These are phyloP conservation scores for Sedum album DNA, from an alignment of 164 flowering plant species.

Conservation along the genomic window DNA sequence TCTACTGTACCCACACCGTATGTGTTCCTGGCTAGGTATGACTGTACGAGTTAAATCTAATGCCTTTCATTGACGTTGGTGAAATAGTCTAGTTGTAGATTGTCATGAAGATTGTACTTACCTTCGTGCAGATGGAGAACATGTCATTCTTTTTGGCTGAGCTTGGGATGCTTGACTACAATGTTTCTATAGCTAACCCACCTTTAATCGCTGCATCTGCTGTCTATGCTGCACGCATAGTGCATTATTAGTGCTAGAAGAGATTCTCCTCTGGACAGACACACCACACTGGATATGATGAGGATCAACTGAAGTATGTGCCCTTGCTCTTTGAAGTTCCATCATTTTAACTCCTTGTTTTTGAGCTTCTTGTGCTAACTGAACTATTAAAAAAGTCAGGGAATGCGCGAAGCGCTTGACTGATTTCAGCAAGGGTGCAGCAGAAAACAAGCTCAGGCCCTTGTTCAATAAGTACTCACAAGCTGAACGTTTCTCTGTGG, in stretches of 20 bases:
- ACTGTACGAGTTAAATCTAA: neutral
- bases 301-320: conserved; percentile 34
- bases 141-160: conserved; percentile 45
- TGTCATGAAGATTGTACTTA: neutral
- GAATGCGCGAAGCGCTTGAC: conserved; percentile 35
- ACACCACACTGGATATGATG: conserved; percentile 52
- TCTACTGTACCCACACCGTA: conserved; percentile 77
- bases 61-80: no score
- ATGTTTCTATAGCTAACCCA: neutral
- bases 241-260: conserved; percentile 33
- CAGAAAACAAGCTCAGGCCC: conserved; percentile 30
- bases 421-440: conserved; percentile 19
- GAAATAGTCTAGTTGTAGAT: neutral
- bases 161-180: conserved; percentile 39
- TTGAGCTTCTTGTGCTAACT: no score
- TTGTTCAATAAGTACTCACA: conserved; percentile 29
- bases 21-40: conserved; percentile 71
- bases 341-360: neutral
- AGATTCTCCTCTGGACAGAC: conserved; percentile 44
- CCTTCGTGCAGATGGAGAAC: conserved; percentile 34
- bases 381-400: no score
- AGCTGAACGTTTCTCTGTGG: conserved; percentile 24
- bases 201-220: conserved; percentile 48
- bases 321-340: neutral
- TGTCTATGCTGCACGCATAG: conserved; percentile 56